Evolutionary conservation across 2,329 filamentous ascomycete genomes (phyloP).

Genomic region (Trichoderma oligosporum): DNA sequence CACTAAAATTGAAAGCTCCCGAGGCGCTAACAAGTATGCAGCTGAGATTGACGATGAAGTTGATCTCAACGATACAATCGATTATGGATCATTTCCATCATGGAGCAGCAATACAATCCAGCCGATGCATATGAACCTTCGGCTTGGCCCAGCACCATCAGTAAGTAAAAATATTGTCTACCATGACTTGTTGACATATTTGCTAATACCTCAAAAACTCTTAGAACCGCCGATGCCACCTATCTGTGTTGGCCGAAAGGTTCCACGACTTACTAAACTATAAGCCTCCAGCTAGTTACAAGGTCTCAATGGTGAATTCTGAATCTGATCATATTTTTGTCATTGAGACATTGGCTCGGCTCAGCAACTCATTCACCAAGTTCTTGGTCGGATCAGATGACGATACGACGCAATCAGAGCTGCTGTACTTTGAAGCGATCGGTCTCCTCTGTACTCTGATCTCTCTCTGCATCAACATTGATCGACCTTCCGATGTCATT

Average conservation of each 20-base stretch:
- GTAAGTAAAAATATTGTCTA: conserved; percentile 34
- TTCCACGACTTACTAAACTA: conserved; percentile 50
- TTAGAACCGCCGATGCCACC: conserved; percentile 48
- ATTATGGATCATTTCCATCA: conserved; percentile 51
- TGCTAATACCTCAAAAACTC: not conserved
- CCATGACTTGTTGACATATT: too few species aligned
- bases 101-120: conserved; percentile 39
- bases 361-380: conserved; percentile 41
- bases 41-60: conserved; percentile 41
- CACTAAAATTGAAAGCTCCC: fast-evolving
- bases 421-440: conserved; percentile 42
- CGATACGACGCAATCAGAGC: conserved; percentile 41
- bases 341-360: conserved; percentile 39
- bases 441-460: conserved; percentile 40
- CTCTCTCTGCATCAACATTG: conserved; percentile 28
- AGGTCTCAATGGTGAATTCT: conserved; percentile 39
- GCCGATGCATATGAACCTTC: conserved; percentile 43
- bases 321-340: conserved; percentile 44
- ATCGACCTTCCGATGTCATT: conserved; percentile 24
- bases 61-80: conserved; percentile 42
- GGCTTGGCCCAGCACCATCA: conserved; percentile 50
- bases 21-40: conserved; percentile 27
- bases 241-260: conserved; percentile 47
- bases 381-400: conserved; percentile 34
- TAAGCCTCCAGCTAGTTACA: conserved; percentile 49